Percentiles rank a stretch among this genome's conserved stretches.
Evolutionary conservation across 306 rosid species (phyloP).

Genomic region (Quercus cerris): DNA sequence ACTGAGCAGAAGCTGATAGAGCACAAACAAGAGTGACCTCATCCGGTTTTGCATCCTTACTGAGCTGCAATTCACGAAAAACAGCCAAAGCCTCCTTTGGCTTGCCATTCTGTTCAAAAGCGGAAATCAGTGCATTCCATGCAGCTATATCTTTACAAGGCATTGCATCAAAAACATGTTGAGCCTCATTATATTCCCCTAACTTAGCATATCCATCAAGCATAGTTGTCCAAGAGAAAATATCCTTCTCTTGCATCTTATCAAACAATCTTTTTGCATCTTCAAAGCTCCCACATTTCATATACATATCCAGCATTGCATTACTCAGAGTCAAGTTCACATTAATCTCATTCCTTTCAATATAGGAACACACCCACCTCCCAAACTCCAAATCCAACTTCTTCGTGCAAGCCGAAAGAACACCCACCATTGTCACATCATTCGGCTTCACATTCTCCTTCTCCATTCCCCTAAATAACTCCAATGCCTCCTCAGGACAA

Average conservation of each 20-base stretch:
- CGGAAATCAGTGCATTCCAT: constrained; percentile 59
- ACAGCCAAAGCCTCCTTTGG: constrained; percentile 61
- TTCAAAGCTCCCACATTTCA: constrained; percentile 48
- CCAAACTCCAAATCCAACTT: constrained; percentile 56
- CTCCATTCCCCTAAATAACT: constrained; percentile 49
- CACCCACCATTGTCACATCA: constrained; percentile 55
- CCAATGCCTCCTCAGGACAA: constrained; percentile 41
- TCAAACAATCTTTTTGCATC: constrained; percentile 51
- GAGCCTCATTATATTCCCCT: constrained; percentile 48
- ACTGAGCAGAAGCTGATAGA: constrained; percentile 58
- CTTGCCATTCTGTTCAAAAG: constrained; percentile 58
- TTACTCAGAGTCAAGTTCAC: constrained; percentile 53
- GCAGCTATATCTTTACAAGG: constrained; percentile 54
- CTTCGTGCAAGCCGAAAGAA: constrained; percentile 55
- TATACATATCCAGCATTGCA: constrained; percentile 66
- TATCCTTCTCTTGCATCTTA: constrained; percentile 57
- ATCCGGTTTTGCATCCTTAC: constrained; percentile 45
- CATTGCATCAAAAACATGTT: constrained; percentile 34
- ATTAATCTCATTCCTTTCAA: constrained; percentile 34
- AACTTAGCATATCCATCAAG: constrained; percentile 59
- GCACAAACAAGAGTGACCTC: constrained; percentile 56
- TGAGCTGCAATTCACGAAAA: constrained; percentile 49
- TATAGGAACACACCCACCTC: constrained; percentile 56
- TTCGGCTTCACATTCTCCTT: constrained; percentile 46
- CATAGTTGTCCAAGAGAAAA: constrained; percentile 68